Conservation (phyloP, 2,329 filamentous ascomycete genomes). For the Trichoderma sp. region DNA sequence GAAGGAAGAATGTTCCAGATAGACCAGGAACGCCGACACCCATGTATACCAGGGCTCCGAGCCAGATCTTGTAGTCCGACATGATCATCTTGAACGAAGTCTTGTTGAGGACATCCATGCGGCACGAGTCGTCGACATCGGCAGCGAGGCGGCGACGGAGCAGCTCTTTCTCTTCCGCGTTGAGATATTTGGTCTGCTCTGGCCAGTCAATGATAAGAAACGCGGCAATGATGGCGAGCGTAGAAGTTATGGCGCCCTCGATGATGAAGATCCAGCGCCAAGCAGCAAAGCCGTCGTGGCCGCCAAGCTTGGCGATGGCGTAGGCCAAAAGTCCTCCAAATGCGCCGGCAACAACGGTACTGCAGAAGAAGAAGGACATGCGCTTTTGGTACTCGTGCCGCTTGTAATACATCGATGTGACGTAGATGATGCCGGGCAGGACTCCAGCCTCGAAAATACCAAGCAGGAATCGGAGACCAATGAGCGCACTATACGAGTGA, state of each 20-base stretch:
- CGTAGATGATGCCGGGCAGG: conserved; percentile 61
- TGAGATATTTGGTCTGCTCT: conserved; percentile 40
- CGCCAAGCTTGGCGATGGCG: conserved; percentile 57
- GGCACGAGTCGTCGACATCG: conserved; percentile 41
- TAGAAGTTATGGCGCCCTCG: conserved; percentile 52
- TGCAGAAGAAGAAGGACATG: conserved; percentile 58
- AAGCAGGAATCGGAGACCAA: conserved; percentile 46
- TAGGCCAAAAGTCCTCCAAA: conserved; percentile 61
- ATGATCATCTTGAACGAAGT: conserved; percentile 46
- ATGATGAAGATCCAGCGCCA: conserved; percentile 84
- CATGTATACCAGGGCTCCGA: conserved; percentile 36
- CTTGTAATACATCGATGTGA: conserved; percentile 55
- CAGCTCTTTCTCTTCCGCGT: conserved; percentile 21
- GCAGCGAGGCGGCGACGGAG: conserved; percentile 36
- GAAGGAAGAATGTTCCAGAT: conserved; percentile 38
- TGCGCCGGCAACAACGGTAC: conserved; percentile 58
- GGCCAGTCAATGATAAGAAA: conserved; percentile 6
- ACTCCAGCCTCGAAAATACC: conserved; percentile 55
- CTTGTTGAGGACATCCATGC: conserved; percentile 53
- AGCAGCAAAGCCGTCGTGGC: conserved; percentile 43
- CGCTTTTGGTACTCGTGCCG: conserved; percentile 59
- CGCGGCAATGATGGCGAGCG: conserved; percentile 33
- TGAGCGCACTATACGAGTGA: conserved; percentile 47
- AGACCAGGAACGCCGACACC: conserved; percentile 47
- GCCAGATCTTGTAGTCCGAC: conserved; percentile 45